A percentile compares a stretch with the other conserved stretches of the same genome.
These are phyloP conservation scores for Chaetomiaceae sp. DNA, from an alignment of 2,329 filamentous ascomycete genomes.

Conservation along the genomic window DNA sequence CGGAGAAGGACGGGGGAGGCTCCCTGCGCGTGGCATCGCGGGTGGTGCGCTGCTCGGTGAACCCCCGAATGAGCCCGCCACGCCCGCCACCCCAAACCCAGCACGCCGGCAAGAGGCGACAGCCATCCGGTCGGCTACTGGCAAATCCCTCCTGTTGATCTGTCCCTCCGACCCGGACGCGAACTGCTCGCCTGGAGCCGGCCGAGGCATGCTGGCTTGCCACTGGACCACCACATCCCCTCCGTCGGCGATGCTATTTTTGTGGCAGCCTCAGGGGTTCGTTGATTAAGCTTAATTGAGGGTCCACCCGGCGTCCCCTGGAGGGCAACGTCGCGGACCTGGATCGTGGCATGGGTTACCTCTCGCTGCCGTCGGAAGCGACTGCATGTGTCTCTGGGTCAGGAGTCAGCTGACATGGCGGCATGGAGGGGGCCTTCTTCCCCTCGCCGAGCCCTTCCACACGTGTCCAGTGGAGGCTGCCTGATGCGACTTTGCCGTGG, in stretches of 20 bases:
- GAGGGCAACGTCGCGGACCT: conserved; percentile 16
- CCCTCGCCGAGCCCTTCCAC: neutral
- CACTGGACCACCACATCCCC: neutral
- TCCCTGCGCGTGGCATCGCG: too few species aligned
- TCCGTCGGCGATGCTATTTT: conserved; percentile 31
- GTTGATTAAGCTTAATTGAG: conserved; percentile 35
- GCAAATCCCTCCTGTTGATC: conserved; percentile 14
- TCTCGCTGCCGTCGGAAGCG: conserved; percentile 12
- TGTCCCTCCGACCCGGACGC: conserved; percentile 10
- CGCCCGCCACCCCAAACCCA: conserved; percentile 7
- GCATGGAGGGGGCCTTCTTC: neutral
- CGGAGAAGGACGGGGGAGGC: too few species aligned
- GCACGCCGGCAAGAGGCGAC: conserved; percentile 11
- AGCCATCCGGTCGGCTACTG: conserved; percentile 2
- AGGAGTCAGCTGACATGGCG: conserved; percentile 17
- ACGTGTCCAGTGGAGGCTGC: neutral
- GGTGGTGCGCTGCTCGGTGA: neutral
- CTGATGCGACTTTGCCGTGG: neutral
- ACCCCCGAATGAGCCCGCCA: neutral
- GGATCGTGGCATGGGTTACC: conserved; percentile 16
- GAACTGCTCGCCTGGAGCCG: conserved; percentile 4
- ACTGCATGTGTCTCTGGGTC: neutral
- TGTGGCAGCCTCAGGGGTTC: conserved; percentile 22
- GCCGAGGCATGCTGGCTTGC: conserved; percentile 4
- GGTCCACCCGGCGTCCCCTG: conserved; percentile 15